These are phyloP conservation scores for Pythium vanterpoolii DNA, from an alignment of 352 stramenopile genomes.

Conservation along the genomic window DNA sequence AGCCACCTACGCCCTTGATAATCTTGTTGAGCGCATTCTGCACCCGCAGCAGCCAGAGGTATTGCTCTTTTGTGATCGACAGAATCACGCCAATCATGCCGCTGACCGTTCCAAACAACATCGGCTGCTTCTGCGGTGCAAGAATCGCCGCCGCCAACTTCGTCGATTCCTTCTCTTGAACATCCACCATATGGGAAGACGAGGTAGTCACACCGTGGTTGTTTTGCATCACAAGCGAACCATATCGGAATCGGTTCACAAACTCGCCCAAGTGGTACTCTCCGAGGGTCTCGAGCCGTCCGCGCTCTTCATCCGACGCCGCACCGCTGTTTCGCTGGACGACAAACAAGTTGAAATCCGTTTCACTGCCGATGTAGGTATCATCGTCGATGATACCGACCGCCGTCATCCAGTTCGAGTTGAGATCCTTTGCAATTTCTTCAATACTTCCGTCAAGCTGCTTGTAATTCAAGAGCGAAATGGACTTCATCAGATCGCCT, in stretches of 20 bases:
- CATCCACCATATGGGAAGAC: conserved; percentile 52
- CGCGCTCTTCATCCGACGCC: conserved; percentile 90
- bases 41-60: conserved; percentile 89
- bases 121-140: conserved; percentile 37
- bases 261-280: conserved; percentile 96
- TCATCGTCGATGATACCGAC: conserved; percentile 93
- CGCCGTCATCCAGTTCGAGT: conserved; percentile 96
- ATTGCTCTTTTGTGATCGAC: conserved; percentile 89
- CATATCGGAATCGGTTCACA: conserved; percentile 94
- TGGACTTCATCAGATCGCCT: conserved; percentile 96
- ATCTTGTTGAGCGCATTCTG: conserved; percentile 88
- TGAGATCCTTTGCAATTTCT: conserved; percentile 95
- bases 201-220: conserved; percentile 21
- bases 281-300: conserved; percentile 90
- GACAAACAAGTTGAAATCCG: conserved; percentile 95
- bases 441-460: conserved; percentile 89
- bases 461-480: conserved; percentile 95
- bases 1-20: conserved; percentile 90
- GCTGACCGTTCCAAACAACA: conserved; percentile 95
- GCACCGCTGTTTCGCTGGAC: conserved; percentile 92
- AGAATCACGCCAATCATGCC: conserved; percentile 95
- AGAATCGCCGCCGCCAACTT: conserved; percentile 8
- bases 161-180: conserved; percentile 14
- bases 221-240: conserved; percentile 95
- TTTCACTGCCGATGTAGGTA: conserved; percentile 94